These are phyloP conservation scores for Monosporascus sp. DNA, from an alignment of 2,329 filamentous ascomycete species.

Conservation along the genomic window DNA sequence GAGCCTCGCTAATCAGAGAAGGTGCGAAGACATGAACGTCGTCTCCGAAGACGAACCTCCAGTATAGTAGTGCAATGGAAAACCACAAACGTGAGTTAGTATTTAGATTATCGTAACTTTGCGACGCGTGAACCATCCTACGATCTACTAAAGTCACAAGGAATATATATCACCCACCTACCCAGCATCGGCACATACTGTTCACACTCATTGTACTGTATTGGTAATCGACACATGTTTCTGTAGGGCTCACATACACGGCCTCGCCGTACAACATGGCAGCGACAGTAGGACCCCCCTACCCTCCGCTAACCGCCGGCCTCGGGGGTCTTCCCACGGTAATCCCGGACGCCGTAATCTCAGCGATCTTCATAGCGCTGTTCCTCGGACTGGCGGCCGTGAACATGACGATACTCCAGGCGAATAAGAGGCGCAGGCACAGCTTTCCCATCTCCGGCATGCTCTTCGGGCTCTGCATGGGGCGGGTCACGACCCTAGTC, in stretches of 20 bases:
- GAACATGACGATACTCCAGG: slow-evolving; percentile 53
- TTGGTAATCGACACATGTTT: too few species aligned
- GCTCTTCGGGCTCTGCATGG: slow-evolving; percentile 33
- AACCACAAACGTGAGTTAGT: too few species aligned
- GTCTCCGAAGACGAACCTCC: background rate
- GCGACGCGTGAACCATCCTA: too few species aligned
- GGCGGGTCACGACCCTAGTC: slow-evolving; percentile 27
- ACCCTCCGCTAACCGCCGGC: slow-evolving; percentile 37
- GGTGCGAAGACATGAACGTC: background rate
- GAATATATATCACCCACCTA: too few species aligned
- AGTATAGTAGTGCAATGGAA: too few species aligned
- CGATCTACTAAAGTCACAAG: too few species aligned
- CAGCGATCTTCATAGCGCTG: slow-evolving; percentile 54
- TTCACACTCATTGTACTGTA: too few species aligned
- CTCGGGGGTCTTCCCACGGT: slow-evolving; percentile 55
- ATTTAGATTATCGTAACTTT: too few species aligned
- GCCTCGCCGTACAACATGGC: background rate
- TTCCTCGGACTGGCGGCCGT: slow-evolving; percentile 47
- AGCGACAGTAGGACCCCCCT: slow-evolving; percentile 30
- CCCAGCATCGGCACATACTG: too few species aligned
- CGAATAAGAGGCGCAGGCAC: slow-evolving; percentile 29
- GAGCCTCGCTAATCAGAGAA: slow-evolving; percentile 1
- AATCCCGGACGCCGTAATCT: slow-evolving; percentile 59
- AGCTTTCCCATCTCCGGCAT: slow-evolving; percentile 33
- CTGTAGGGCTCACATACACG: background rate